Evolutionary conservation across 257 asterid genomes (phyloP), one percentile per base, ranked within the genome.

Genomic region (Anisodus tanguticus): DNA sequence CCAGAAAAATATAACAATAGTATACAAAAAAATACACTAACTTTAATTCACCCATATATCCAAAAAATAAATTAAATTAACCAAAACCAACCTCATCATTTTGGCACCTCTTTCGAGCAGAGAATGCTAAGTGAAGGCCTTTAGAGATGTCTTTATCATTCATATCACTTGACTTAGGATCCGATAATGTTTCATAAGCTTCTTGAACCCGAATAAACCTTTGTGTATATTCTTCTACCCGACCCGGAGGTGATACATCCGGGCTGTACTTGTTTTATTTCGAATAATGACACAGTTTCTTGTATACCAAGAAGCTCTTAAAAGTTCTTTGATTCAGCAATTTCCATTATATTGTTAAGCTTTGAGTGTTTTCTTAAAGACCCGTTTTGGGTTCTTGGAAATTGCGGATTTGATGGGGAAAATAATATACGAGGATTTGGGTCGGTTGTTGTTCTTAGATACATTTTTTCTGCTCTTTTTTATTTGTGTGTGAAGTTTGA

Each of bases 181-280:
- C 98, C 71, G 99, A 95, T 12, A 95, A 88, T 54, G 95, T 94
- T 79, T 95, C 98, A 83, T 95, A 95, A 5, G 99, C 99, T 83
- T 94, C 95, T 86, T 94, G 97, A 0, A 95, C 97, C 87, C 83
- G 91, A 80, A 95, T 90, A 82, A 95, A 95, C 84, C 89, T 69
- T 85, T 87, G 85, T 2, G 98, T 93, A 17, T 93, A 89, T 91
- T 92, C 95, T 63, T 93, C 91, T 53, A 87, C 92, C 91, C 90
- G 94, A 84, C 51, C 98, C 88, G 98, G 97, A 2, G 98, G 98
- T 9, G 97, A 95, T 0, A 95, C 97, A 85, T 95, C 98, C 59
- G 98, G 98, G 90, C 94, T 98, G 87, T 93, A 95, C 93, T 53
- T 90, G 94, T 64, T 94, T 95, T 55, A 95, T 94, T 89, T 95